Evolutionary conservation across 2,329 filamentous ascomycete species (phyloP).

Genomic region (Dendryphion nanum): DNA sequence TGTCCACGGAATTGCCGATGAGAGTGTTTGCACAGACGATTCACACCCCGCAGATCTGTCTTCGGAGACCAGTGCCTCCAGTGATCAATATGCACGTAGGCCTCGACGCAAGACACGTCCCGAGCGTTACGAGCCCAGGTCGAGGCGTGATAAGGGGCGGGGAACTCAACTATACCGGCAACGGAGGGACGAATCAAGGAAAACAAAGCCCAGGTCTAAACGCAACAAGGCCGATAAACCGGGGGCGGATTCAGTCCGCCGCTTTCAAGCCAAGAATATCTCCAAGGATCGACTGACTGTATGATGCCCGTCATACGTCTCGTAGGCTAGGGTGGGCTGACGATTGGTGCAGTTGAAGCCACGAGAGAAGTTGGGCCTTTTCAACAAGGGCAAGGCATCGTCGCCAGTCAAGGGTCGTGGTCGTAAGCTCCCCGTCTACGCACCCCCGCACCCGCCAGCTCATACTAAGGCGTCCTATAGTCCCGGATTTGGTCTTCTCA

Average conservation of each 20-base stretch:
- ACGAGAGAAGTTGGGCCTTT: slow-evolving; percentile 43
- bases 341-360: slow-evolving; percentile 43
- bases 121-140: slow-evolving; percentile 45
- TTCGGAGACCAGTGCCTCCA: slow-evolving; percentile 16
- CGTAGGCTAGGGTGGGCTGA: slow-evolving; percentile 17
- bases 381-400: slow-evolving; percentile 51
- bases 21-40: slow-evolving; percentile 15
- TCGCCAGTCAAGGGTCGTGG: slow-evolving; percentile 44
- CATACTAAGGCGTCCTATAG: slow-evolving; percentile 33
- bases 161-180: slow-evolving; percentile 15
- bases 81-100: slow-evolving; percentile 41
- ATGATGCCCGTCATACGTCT: slow-evolving; percentile 15
- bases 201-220: slow-evolving; percentile 34
- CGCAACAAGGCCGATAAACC: slow-evolving; percentile 37
- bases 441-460: slow-evolving; percentile 7
- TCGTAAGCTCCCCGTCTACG: slow-evolving; percentile 31
- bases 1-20: slow-evolving; percentile 6
- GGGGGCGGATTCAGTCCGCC: slow-evolving; percentile 39
- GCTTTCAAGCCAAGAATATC: slow-evolving; percentile 47
- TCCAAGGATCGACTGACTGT: slow-evolving; percentile 49
- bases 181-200: slow-evolving; percentile 27
- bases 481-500: slow-evolving; percentile 53
- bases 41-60: slow-evolving; percentile 12
- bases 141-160: slow-evolving; percentile 24
- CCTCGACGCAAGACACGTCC: slow-evolving; percentile 48